A percentile compares a stretch with the other conserved stretches of the same genome.
Conservation (phyloP, 2,329 filamentous ascomycete genomes). For the Botryotinia globosa region DNA sequence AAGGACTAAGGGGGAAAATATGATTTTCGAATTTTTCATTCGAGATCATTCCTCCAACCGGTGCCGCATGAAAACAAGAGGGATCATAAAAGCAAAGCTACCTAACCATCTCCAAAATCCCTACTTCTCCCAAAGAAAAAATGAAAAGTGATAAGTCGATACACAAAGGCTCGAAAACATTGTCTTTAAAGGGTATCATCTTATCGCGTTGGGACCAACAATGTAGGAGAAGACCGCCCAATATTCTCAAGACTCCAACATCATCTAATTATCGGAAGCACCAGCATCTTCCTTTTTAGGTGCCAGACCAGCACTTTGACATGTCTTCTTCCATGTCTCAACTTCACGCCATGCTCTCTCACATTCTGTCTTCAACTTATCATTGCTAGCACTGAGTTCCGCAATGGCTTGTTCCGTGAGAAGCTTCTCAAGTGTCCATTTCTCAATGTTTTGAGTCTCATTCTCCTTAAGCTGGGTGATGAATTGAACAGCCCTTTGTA, state of each 20-base stretch:
- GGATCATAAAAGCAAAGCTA: slow-evolving; percentile 18
- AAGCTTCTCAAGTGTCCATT: slow-evolving; percentile 89
- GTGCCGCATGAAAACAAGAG: neutral
- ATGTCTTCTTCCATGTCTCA: slow-evolving; percentile 73
- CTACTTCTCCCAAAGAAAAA: slow-evolving; percentile 11
- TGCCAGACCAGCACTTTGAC: slow-evolving; percentile 57
- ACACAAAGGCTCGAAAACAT: slow-evolving; percentile 34
- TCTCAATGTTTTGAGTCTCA: slow-evolving; percentile 88
- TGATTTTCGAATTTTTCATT: neutral
- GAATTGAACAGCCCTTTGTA: slow-evolving; percentile 90
- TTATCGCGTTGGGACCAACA: slow-evolving; percentile 30
- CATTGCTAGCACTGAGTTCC: slow-evolving; percentile 82
- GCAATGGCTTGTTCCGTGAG: slow-evolving; percentile 85
- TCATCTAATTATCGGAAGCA: slow-evolving; percentile 34
- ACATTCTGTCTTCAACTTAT: slow-evolving; percentile 79
- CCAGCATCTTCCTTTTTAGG: slow-evolving; percentile 44
- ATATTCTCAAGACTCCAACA: slow-evolving; percentile 29
- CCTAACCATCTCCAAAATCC: slow-evolving; percentile 15
- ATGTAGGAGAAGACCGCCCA: slow-evolving; percentile 32
- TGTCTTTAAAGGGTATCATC: slow-evolving; percentile 36
- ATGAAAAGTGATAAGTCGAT: slow-evolving; percentile 30
- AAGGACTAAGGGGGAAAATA: neutral
- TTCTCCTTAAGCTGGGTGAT: slow-evolving; percentile 94
- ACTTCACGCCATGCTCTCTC: slow-evolving; percentile 75
- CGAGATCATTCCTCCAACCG: slow-evolving; percentile 6